Base-by-base conservation (phyloP, 1,139 yeast species). In the Geotrichum macrosporum region DNA sequence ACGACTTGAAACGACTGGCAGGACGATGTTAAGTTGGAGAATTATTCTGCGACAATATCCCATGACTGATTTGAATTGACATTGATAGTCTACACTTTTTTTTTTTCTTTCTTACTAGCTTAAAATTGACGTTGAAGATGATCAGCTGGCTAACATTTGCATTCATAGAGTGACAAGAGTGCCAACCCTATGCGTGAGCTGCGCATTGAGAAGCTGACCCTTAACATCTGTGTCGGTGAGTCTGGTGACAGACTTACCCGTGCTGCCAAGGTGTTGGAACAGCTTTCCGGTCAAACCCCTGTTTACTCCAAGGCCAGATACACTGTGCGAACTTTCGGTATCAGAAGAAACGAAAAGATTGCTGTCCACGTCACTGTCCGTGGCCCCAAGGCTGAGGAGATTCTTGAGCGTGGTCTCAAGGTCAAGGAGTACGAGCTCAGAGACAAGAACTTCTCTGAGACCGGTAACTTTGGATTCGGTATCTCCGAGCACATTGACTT, bases 401-500 rank as follows among this genome's bases (percentile, higher is more conserved):
- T 92, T 78, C 82, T 92, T 72, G 99, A 92, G 82, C 87, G 99
- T 81, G 99, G 98, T 72, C 83, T 92, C 70, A 92, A 92, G 83
- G 99, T 92, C 73, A 92, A 89, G 82, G 99, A 92, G 81, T 92
- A 88, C 80, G 97, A 92, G 79, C 86, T 92, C 73, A 82, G 76
- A 72, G 76, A 77, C 72, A 85, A 76, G 74, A 92, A 92, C 94
- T 92, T 92, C 81, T 87, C 96, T 67, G 87, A 80, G 65, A 89
- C 97, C 70, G 99, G 99, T 78, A 94, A 92, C 96, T 92, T 92
- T 70, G 99, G 98, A 80, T 92, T 92, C 84, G 99, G 99, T 84
- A 81, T 92, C 72, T 87, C 86, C 67, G 99, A 92, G 81, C 99
- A 92, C 84, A 92, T 92, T 70, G 99, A 92, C 76, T 84, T 92